Base-by-base conservation (phyloP, 495 filamentous ascomycete genomes). In the Echria macrotheca region DNA sequence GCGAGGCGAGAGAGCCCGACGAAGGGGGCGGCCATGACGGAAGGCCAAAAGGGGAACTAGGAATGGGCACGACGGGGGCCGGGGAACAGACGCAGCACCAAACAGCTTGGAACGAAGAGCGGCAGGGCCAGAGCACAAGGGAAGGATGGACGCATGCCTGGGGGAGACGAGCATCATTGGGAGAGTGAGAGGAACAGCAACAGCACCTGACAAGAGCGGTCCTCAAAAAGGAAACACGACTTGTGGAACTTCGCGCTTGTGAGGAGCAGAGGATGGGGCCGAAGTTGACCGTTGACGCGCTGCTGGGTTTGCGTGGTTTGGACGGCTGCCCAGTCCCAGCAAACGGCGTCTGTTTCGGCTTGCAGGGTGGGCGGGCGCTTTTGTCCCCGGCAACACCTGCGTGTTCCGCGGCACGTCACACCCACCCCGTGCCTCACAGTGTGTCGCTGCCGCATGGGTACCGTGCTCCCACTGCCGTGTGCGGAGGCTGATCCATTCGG, bases 141-240 rank as follows among this genome's bases (percentile, higher is more conserved):
- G n/a, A n/a, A 42, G 39, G 39, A 25, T 42, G 39, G 39, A 23
- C 19, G 39, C 35, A 41, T 41, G 38, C 18, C 38, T 21, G 17
- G 42, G 12, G 41, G n/a, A 21, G 41, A 32, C 14, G 15, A 15
- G 42, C 42, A 44, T 44, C 42, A 44, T 44, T 32, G 42, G 42
- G n/a, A 15, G 18, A 31, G 26, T 24, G 7, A 44, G 41, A 15
- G 19, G 22, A 15, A 19, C 21, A 42, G 21, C 39, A 25, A n/a
- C 21, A n/a, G 15, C 42, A 44, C 42, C 42, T 44, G 42, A 44
- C 42, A 15, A 26, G 42, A 44, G 25, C 42, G 42, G 26, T n/a
- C n/a, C n/a, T n/a, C 39, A 42, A 25, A 41, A 41, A 23, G 38
- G 38, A 41, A 41, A 12, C 3, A 41, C 21, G 38, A 14, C 18